Percentiles rank a stretch among this genome's conserved stretches.
These are phyloP conservation scores for Coniochaeta ligniaria DNA, from an alignment of 2,329 filamentous ascomycete species.

Conservation along the genomic window DNA sequence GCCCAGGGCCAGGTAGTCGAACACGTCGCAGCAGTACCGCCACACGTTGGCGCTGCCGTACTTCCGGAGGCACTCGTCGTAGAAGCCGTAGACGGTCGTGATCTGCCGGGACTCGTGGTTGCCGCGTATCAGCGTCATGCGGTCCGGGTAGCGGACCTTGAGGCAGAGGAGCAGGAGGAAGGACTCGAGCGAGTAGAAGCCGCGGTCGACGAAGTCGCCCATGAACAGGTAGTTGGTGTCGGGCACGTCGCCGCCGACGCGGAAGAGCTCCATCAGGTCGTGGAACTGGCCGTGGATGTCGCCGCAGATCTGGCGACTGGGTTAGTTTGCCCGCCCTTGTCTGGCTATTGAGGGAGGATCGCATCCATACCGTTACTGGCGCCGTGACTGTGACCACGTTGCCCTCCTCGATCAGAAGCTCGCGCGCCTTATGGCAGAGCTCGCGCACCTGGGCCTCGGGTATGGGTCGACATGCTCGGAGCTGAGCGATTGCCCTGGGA, in stretches of 20 bases:
- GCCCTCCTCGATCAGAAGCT: conserved; percentile 93
- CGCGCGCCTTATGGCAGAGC: conserved; percentile 92
- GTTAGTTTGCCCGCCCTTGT: background rate
- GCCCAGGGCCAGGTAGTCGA: conserved; percentile 89
- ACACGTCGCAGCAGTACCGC: conserved; percentile 95
- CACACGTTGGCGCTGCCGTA: conserved; percentile 96
- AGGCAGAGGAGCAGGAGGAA: conserved; percentile 92
- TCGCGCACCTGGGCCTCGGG: conserved; percentile 93
- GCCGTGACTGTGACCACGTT: conserved; percentile 95
- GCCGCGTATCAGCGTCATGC: conserved; percentile 90
- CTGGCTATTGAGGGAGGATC: background rate
- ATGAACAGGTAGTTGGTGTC: conserved; percentile 98
- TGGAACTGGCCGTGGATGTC: conserved; percentile 97
- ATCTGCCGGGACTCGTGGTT: conserved; percentile 97
- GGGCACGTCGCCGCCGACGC: conserved; percentile 86
- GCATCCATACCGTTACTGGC: conserved; percentile 67
- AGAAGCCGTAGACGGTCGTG: conserved; percentile 96
- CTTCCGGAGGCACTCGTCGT: conserved; percentile 93
- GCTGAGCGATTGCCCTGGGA: conserved; percentile 80
- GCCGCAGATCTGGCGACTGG: conserved; percentile 66
- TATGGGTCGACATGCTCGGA: conserved; percentile 92
- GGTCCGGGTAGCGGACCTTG: conserved; percentile 94
- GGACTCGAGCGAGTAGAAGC: conserved; percentile 95
- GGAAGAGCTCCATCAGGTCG: conserved; percentile 93
- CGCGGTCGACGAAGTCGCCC: conserved; percentile 97